Base-by-base conservation (phyloP, 1,139 yeast species). In the Debaryomyces psychrophilus region DNA sequence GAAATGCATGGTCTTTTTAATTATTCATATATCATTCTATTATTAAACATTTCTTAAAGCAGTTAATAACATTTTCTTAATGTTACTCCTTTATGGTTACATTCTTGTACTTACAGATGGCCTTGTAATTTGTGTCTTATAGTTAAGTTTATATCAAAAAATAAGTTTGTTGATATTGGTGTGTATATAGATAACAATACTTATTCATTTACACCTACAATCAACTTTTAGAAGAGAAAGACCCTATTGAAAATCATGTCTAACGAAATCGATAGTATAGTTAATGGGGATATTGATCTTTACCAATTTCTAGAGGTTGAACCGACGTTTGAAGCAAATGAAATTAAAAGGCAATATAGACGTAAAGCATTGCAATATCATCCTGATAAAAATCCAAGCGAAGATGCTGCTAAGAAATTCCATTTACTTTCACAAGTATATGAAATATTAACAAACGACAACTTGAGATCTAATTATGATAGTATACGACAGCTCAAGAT, bases 271-370 rank as follows among this genome's bases (percentile, higher is more conserved):
- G 45, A 36, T 5, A 33, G 20, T 20, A 22, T 71, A 25, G 53
- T 65, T 35, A 53, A 60, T 26, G 73, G 72, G 2, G 59, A 63
- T 9, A 45, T 65, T 11, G 76, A 75, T 48, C 57, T 73, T 36
- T 75, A 73, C 45, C 59, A 58, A 36, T 67, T 63, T 45, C 55
- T 75, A 1, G 68, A 61, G 5, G 62, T 72, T 4, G 40, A 53
- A 0, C 55, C 57, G 0, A 54, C 57, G 4, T 64, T 69, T 2
- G 65, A 79, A 2, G 84, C 79, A 23, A 43, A 67, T 0, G 95
- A 87, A 50, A 75, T 93, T 51, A 89, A 89, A 64, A 85, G 83
- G 62, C 95, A 96, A 5, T 93, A 89, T 61, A 76, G 97, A 47
- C 82, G 79, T 57, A 81, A 82, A 59, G 98, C 99, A 0, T 71